A percentile compares a stretch with the other conserved stretches of the same genome.
phyloP scores from a whole-genome alignment of 2,329 filamentous ascomycete genomes.

The Chalara sp. region DNA sequence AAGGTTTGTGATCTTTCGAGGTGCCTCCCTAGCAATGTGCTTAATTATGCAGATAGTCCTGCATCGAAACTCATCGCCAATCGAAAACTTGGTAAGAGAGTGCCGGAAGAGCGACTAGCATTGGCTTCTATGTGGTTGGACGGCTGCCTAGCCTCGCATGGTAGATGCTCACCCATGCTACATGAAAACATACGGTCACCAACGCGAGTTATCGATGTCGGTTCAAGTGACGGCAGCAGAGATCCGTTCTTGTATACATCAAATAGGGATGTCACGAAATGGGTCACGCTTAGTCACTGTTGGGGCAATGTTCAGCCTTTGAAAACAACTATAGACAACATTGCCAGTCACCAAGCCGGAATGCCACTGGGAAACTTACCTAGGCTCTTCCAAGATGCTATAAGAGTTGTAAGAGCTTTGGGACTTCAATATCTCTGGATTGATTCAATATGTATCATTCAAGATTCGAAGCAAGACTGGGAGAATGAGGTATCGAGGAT shows the following conservation, averaged over 20 bases:
- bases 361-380: not conserved
- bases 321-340: not conserved
- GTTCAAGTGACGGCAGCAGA: not conserved
- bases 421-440: conserved; percentile 2
- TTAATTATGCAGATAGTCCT: no score
- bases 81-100: no score
- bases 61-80: no score
- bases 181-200: not conserved
- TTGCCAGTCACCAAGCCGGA: not conserved
- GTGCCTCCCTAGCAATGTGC: no score
- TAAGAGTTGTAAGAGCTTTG: not conserved
- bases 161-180: no score
- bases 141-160: no score
- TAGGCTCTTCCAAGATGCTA: not conserved
- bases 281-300: conserved; percentile 2
- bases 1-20: no score
- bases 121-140: no score
- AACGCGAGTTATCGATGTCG: conserved; percentile 8
- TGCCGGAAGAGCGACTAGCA: no score
- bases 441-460: conserved; percentile 1
- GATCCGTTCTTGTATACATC: not conserved
- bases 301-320: conserved; percentile 1
- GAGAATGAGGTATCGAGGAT: not conserved
- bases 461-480: not conserved
- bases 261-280: not conserved